phyloP scores from a whole-genome alignment of 805 yeast species.

The Candida railenensis region DNA sequence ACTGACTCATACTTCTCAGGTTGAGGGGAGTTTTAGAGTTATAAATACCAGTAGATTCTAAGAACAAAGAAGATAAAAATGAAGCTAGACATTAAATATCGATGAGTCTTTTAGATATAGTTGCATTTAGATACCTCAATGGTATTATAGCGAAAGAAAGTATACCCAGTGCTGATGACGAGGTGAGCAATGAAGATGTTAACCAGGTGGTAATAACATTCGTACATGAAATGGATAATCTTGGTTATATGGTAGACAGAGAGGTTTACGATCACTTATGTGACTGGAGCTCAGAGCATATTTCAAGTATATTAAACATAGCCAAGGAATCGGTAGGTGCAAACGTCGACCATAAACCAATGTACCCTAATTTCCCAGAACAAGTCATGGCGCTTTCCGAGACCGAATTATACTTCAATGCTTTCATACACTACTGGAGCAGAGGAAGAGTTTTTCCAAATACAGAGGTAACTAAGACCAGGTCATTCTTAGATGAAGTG shows the following conservation, averaged over 20 bases:
- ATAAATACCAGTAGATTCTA: too few relatives aligned
- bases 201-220: background rate
- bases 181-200: background rate
- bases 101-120: background rate
- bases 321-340: conserved; percentile 3
- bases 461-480: conserved; percentile 1
- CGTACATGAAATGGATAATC: conserved; percentile 1
- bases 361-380: conserved; percentile 11
- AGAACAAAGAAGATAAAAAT: too few relatives aligned
- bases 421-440: conserved; percentile 8
- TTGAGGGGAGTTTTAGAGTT: too few relatives aligned
- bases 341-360: background rate
- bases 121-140: background rate
- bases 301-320: background rate
- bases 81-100: background rate
- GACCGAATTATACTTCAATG: conserved; percentile 6
- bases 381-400: conserved; percentile 9
- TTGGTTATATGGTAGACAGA: background rate
- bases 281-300: background rate
- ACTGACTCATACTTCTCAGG: too few relatives aligned
- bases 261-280: background rate
- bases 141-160: background rate
- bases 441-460: conserved; percentile 2
- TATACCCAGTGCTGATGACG: background rate
- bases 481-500: conserved; percentile 6